Base-by-base conservation (phyloP, 768 basidiomycete species). In the Lanmaoa pseudosensibilis region DNA sequence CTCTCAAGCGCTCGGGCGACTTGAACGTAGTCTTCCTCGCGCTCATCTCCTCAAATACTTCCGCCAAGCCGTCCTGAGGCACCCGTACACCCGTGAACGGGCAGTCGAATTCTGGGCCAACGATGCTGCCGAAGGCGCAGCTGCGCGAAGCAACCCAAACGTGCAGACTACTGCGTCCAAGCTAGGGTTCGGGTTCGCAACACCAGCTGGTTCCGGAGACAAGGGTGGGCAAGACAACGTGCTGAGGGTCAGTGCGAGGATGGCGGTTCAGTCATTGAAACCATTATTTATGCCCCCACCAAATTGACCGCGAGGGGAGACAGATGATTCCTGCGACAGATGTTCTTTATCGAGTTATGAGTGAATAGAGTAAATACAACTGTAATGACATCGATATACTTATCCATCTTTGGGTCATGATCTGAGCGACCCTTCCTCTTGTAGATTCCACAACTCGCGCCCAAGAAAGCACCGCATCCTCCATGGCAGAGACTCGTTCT, bases 31-130 rank as follows among this genome's bases (percentile, higher is more conserved):
- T 54, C 64, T 83, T 3, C 73, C 77, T 16, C 77, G 82, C 0
- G 67, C 84, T 10, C 80, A 83, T 55, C 75, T 85, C 38, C 70
- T 85, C 54, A 82, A 82, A 62, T 82, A 84, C 62, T 74, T 80
- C 2, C 79, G 77, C 43, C 84, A 81, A 38, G 81, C 86, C 2
- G 71, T 83, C 27, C 76, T 84, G 78, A 81, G 88, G 34, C 64
- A 75, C 7, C 79, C 81, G 2, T 67, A 70, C 30, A 72, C 83
- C 13, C 79, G 82, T 10, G 73, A 71, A 11, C 78, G 77, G n/a
- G 76, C 80, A 0, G 65, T 63, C 1, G 69, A 70, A 49, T 88
- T 83, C 79, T 90, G 88, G 88, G 71, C 73, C 4, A 75, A 71
- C 33, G 80, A 87, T 64, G 77, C 78, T 44, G 69, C 68, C 23